phyloP scores from a whole-genome alignment of 225 moss, liverwort and hornwort species.

The Marchantia paleacea region DNA sequence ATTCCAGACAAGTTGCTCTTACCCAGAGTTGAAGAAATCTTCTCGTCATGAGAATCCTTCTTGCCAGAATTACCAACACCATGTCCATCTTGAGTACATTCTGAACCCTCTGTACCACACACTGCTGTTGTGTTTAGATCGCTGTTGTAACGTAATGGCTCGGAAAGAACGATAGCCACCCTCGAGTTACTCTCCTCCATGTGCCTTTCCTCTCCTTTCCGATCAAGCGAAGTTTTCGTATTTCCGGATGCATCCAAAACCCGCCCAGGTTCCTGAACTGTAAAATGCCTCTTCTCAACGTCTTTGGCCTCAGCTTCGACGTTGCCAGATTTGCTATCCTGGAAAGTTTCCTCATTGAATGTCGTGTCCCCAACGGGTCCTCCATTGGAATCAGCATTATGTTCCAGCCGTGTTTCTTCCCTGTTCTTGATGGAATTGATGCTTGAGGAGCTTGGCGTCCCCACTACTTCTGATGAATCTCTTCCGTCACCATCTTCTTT shows the following conservation, averaged over 20 bases:
- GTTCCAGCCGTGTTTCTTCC: slow-evolving; percentile 25
- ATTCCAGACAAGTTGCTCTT: slow-evolving; percentile 59
- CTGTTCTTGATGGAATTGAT: slow-evolving; percentile 13
- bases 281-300: slow-evolving; percentile 15
- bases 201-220: slow-evolving; percentile 26
- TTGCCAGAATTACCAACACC: slow-evolving; percentile 49
- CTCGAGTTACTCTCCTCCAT: slow-evolving; percentile 18
- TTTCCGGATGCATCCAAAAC: slow-evolving; percentile 20
- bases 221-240: slow-evolving; percentile 22
- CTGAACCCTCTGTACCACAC: slow-evolving; percentile 11
- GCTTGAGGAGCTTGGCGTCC: background rate
- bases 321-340: slow-evolving; percentile 15
- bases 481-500: slow-evolving; percentile 44
- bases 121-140: slow-evolving; percentile 16
- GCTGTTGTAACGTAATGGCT: slow-evolving; percentile 14
- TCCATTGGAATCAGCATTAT: slow-evolving; percentile 4
- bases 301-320: slow-evolving; percentile 23
- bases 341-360: slow-evolving; percentile 7
- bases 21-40: slow-evolving; percentile 45
- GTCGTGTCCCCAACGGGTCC: slow-evolving; percentile 9
- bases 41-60: slow-evolving; percentile 60
- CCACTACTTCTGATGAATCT: slow-evolving; percentile 42
- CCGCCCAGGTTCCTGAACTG: slow-evolving; percentile 23
- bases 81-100: slow-evolving; percentile 41
- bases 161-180: background rate